A percentile compares a stretch with the other conserved stretches of the same genome.
These are phyloP conservation scores for Lentinula sp. DNA, from an alignment of 768 basidiomycete species.

Conservation along the genomic window DNA sequence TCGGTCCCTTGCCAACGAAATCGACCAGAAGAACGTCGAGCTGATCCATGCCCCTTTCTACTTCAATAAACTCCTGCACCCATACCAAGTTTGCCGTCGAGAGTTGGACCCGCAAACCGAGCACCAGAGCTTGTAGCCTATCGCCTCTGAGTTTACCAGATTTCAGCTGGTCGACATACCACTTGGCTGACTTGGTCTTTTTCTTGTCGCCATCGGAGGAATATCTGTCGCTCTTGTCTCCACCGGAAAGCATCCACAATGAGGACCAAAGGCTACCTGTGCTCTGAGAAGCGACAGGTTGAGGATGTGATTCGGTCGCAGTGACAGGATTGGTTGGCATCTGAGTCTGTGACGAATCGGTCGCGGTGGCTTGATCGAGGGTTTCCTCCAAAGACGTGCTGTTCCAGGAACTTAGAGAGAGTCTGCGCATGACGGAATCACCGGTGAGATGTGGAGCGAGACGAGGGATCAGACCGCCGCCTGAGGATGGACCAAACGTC, in stretches of 20 bases:
- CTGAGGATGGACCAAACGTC: slow-evolving; percentile 54
- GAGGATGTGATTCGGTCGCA: slow-evolving; percentile 22
- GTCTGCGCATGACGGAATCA: slow-evolving; percentile 62
- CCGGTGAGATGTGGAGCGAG: slow-evolving; percentile 75
- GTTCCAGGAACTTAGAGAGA: slow-evolving; percentile 59
- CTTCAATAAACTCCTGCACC: slow-evolving; percentile 70
- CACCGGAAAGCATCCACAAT: slow-evolving; percentile 72
- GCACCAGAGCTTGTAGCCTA: slow-evolving; percentile 69
- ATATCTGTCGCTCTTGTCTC: slow-evolving; percentile 28
- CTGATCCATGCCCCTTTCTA: slow-evolving; percentile 58
- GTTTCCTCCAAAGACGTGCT: slow-evolving; percentile 28
- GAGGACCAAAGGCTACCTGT: slow-evolving; percentile 74
- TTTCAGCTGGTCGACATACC: slow-evolving; percentile 60
- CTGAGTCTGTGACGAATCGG: slow-evolving; percentile 26
- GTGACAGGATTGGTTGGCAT: slow-evolving; percentile 15
- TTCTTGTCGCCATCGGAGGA: not conserved
- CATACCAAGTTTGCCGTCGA: slow-evolving; percentile 77
- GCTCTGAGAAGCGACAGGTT: slow-evolving; percentile 51
- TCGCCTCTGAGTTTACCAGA: slow-evolving; percentile 47
- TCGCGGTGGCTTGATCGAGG: slow-evolving; percentile 17
- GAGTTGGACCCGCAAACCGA: slow-evolving; percentile 78
- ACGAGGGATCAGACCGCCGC: slow-evolving; percentile 50
- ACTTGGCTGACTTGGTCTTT: slow-evolving; percentile 40
- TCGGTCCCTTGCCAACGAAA: slow-evolving; percentile 65
- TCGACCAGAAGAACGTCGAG: slow-evolving; percentile 52